Evolutionary conservation across 2,329 filamentous ascomycete genomes (phyloP).

Genomic region (Alternaria consortialis): DNA sequence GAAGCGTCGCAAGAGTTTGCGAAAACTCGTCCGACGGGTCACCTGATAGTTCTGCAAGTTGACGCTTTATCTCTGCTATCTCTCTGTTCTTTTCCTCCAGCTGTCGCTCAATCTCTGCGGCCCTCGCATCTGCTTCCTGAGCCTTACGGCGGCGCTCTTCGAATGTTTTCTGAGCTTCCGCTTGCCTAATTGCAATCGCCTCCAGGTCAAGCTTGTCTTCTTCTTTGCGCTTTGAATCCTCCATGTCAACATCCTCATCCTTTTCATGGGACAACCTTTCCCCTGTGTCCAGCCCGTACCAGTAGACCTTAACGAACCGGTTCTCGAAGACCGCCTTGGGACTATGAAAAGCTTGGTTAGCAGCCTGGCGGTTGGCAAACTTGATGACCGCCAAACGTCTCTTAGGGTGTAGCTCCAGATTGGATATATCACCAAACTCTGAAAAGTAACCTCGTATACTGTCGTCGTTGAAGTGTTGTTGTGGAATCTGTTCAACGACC

Average conservation of each 20-base stretch:
- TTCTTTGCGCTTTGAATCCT: not conserved
- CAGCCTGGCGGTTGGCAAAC: conserved; percentile 71
- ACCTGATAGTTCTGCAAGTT: conserved; percentile 63
- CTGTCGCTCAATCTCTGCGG: conserved; percentile 71
- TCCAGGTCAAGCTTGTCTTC: conserved; percentile 70
- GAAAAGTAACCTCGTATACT: conserved; percentile 74
- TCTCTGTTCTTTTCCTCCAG: conserved; percentile 72
- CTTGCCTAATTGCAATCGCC: conserved; percentile 73
- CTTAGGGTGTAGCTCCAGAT: conserved; percentile 71
- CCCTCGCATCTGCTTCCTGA: conserved; percentile 69
- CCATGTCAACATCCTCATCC: conserved; percentile 17
- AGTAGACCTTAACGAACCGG: conserved; percentile 84
- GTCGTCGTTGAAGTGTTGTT: conserved; percentile 72
- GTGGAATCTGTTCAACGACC: conserved; percentile 80
- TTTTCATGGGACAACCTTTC: conserved; percentile 21
- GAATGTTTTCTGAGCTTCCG: conserved; percentile 74
- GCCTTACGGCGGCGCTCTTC: conserved; percentile 72
- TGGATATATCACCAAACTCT: conserved; percentile 72
- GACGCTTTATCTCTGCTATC: conserved; percentile 68
- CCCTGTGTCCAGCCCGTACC: conserved; percentile 64
- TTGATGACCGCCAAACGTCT: conserved; percentile 75
- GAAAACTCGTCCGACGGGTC: conserved; percentile 27
- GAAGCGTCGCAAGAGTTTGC: conserved; percentile 32
- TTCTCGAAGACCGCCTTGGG: conserved; percentile 87
- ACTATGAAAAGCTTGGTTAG: conserved; percentile 75